Evolutionary conservation across 73 alveolate species (phyloP).

Genomic region (Tetrahymena thermophila): DNA sequence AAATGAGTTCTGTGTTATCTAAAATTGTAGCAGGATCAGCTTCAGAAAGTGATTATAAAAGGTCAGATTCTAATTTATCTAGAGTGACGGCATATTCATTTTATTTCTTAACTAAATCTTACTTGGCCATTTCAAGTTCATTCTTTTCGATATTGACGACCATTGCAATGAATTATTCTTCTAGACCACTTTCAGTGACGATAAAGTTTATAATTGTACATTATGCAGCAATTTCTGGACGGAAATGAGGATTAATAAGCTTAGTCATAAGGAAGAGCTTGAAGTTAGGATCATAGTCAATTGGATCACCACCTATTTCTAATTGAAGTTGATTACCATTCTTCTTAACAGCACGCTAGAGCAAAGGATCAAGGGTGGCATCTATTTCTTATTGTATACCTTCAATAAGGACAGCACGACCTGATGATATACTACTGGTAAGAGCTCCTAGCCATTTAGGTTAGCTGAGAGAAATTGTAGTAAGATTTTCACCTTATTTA

Average conservation of each 20-base stretch:
- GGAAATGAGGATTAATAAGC: constrained; percentile 98
- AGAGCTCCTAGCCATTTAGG: constrained; percentile 89
- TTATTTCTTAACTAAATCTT: constrained; percentile 94
- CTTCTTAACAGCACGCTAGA: constrained; percentile 93
- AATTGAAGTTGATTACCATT: constrained; percentile 77
- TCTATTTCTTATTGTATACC: constrained; percentile 97
- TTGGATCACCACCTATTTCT: constrained; percentile 91
- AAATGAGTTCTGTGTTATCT: constrained; percentile 91
- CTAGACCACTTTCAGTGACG: constrained; percentile 99
- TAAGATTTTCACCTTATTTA: constrained; percentile 44
- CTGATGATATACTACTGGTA: constrained; percentile 87
- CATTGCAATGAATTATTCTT: constrained; percentile 96
- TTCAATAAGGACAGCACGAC: constrained; percentile 95
- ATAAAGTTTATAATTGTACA: constrained; percentile 99
- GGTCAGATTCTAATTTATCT: constrained; percentile 93
- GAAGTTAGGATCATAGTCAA: constrained; percentile 92
- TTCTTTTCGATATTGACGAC: constrained; percentile 98
- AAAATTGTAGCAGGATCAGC: constrained; percentile 99
- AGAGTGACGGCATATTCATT: constrained; percentile 95
- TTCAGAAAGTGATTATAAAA: constrained; percentile 90
- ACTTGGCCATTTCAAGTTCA: constrained; percentile 96
- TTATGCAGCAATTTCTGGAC: constrained; percentile 99
- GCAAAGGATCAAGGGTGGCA: constrained; percentile 98
- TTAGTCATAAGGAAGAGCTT: constrained; percentile 95
- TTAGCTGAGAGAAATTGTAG: constrained; percentile 59